Evolutionary conservation across 1,284 basidiomycete species (phyloP).

Genomic region (Coniferiporia sulphurascens): DNA sequence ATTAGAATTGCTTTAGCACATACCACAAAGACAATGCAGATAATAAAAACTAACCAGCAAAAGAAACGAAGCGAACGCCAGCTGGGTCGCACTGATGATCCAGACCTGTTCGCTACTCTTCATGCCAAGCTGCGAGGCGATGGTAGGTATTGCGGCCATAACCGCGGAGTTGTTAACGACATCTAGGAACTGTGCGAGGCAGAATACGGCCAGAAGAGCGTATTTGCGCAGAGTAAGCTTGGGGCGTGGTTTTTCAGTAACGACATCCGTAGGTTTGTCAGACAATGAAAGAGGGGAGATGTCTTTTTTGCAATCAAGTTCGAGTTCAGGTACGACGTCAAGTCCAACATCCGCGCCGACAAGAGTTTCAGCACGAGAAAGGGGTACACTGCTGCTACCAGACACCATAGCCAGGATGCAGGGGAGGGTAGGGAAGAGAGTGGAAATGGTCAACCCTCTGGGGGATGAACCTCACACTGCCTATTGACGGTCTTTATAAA

Average conservation of each 20-base stretch:
- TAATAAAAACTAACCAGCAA: conserved; percentile 29
- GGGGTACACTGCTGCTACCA: conserved; percentile 1
- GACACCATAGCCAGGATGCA: neutral
- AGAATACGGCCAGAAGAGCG: conserved; percentile 38
- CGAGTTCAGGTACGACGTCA: neutral
- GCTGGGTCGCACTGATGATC: conserved; percentile 37
- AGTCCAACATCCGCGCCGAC: neutral
- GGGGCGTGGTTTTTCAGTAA: neutral
- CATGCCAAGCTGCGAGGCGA: conserved; percentile 25
- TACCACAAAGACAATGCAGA: conserved; percentile 6
- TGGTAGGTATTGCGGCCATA: conserved; percentile 25
- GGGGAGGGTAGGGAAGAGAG: neutral
- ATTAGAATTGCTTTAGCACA: neutral
- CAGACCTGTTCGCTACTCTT: conserved; percentile 28
- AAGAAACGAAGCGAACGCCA: conserved; percentile 40
- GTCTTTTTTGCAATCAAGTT: neutral
- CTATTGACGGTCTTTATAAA: too few species aligned
- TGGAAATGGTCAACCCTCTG: too few species aligned
- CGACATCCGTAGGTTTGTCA: neutral
- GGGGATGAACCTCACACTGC: too few species aligned
- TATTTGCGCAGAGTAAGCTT: conserved; percentile 21
- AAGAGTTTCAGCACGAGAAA: conserved; percentile 4
- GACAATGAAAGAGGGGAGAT: neutral
- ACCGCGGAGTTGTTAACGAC: conserved; percentile 43
- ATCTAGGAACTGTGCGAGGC: conserved; percentile 43